Percentiles rank a stretch among this genome's conserved stretches.
Evolutionary conservation across 345 rosid genomes (phyloP).

Genomic region (Ricinus communis): DNA sequence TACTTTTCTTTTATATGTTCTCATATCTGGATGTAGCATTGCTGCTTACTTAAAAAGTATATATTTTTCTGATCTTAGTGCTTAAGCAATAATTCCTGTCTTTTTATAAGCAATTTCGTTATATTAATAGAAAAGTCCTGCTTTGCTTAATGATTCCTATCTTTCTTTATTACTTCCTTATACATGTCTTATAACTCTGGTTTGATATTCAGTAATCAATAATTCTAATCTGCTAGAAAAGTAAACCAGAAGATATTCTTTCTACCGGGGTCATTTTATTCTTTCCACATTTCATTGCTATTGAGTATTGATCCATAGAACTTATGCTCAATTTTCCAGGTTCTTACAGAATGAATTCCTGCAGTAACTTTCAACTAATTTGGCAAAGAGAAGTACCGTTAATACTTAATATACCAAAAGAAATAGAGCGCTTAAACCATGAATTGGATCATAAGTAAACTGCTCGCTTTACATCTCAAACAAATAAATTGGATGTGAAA

Average conservation of each 20-base stretch:
- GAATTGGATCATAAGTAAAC: neutral
- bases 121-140: neutral
- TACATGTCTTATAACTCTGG: too few species aligned
- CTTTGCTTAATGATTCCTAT: too few species aligned
- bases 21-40: neutral
- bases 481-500: neutral
- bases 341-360: neutral
- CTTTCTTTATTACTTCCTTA: too few species aligned
- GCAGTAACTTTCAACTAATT: neutral
- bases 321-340: neutral
- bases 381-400: neutral
- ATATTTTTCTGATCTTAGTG: neutral
- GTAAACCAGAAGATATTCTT: neutral
- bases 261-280: neutral
- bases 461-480: neutral
- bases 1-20: slow-evolving; percentile 1
- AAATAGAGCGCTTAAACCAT: neutral
- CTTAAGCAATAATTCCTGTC: too few species aligned
- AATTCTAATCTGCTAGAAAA: neutral
- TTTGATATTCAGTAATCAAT: too few species aligned
- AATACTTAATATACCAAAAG: neutral
- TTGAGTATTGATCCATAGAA: neutral
- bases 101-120: neutral
- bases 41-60: neutral
- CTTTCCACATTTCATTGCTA: neutral